Evolutionary conservation across 2,329 filamentous ascomycete species (phyloP).

Genomic region (Fulvia fulva): DNA sequence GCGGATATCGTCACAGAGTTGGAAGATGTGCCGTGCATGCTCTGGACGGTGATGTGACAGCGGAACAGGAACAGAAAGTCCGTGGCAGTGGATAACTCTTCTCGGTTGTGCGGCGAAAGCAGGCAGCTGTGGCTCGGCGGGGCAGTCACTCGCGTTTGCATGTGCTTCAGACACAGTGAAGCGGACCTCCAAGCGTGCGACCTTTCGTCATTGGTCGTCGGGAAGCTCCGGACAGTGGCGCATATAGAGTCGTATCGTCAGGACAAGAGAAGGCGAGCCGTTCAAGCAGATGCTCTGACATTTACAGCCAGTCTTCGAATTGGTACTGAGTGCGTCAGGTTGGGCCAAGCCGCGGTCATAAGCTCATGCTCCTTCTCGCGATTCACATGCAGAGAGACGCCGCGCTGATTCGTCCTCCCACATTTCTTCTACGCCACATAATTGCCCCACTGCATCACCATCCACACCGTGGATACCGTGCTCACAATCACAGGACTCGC

Average conservation of each 20-base stretch:
- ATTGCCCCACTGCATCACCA: conserved; percentile 57
- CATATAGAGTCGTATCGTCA: not conserved
- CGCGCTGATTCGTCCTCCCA: not conserved
- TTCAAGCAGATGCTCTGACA: not conserved
- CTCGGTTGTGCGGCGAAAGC: not conserved
- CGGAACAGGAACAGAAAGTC: no score
- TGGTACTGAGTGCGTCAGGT: not conserved
- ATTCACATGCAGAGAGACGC: no score
- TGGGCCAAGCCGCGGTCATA: no score
- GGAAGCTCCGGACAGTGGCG: not conserved
- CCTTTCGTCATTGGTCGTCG: not conserved
- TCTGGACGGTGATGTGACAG: no score
- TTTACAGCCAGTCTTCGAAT: not conserved
- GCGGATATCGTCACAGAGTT: no score
- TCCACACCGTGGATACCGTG: conserved; percentile 56
- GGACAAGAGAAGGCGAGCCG: not conserved
- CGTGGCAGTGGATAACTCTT: no score
- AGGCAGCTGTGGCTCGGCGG: not conserved
- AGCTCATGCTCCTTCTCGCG: no score
- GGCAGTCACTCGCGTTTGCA: not conserved
- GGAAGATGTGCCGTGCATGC: no score
- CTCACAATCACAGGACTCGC: conserved; percentile 57
- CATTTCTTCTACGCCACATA: conserved; percentile 22
- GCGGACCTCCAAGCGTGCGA: not conserved
- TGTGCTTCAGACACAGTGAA: not conserved